Conservation (phyloP, 2,329 filamentous ascomycete species). For the Cladosporium sp. region DNA sequence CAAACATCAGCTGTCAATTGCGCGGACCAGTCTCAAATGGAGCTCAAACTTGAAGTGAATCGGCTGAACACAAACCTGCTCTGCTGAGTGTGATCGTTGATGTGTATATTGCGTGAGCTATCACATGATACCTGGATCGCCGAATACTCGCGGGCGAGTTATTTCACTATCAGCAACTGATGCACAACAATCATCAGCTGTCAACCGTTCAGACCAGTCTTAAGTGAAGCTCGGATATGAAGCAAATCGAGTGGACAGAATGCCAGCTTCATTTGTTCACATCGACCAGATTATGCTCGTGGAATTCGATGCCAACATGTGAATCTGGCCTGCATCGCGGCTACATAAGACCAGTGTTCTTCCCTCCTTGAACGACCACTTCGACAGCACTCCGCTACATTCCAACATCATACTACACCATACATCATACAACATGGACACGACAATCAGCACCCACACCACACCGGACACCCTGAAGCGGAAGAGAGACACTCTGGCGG, state of each 20-base stretch:
- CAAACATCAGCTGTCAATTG: too few relatives aligned
- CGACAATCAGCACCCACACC: neutral
- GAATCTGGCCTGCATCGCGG: neutral
- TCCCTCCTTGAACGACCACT: neutral
- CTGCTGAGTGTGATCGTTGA: neutral
- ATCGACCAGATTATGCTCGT: neutral
- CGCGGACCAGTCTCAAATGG: neutral
- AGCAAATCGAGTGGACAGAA: neutral
- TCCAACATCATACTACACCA: neutral
- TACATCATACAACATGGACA: neutral
- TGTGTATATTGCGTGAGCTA: neutral
- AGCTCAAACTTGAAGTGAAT: neutral
- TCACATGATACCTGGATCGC: neutral
- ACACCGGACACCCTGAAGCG: neutral
- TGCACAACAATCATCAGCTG: neutral
- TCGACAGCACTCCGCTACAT: neutral
- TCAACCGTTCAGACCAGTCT: neutral
- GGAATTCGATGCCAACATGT: neutral
- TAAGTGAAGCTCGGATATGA: neutral
- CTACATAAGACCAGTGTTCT: neutral
- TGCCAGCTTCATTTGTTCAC: neutral
- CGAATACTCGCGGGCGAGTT: neutral
- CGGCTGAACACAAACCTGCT: neutral
- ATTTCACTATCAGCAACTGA: neutral
- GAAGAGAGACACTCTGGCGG: neutral